Evolutionary conservation across 2,329 filamentous ascomycete species (phyloP).

Genomic region (Zymoseptoria crescenta): DNA sequence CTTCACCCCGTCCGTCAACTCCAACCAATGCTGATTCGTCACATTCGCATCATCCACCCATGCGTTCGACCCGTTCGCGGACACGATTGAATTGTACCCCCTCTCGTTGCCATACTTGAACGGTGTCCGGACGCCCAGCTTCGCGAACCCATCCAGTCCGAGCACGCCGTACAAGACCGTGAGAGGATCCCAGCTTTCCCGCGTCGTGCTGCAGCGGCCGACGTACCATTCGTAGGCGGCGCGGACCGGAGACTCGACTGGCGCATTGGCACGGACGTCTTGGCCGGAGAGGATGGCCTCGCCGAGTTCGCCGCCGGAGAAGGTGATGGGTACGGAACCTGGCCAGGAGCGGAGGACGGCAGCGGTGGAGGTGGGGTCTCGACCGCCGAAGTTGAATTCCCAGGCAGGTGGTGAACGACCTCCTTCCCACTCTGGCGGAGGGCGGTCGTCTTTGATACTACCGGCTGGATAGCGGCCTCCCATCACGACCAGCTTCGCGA

Average conservation of each 20-base stretch:
- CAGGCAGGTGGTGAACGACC: slow-evolving; percentile 38
- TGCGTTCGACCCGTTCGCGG: slow-evolving; percentile 7
- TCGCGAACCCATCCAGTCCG: slow-evolving; percentile 1
- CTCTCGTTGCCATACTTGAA: slow-evolving; percentile 9
- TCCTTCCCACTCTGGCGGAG: too few relatives aligned
- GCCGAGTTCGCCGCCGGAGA: slow-evolving; percentile 41
- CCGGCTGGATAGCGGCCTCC: slow-evolving; percentile 32
- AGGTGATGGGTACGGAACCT: slow-evolving; percentile 31
- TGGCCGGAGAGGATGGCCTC: slow-evolving; percentile 35
- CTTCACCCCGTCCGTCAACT: slow-evolving; percentile 9
- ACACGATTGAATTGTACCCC: slow-evolving; percentile 10
- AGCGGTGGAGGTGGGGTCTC: slow-evolving; percentile 32
- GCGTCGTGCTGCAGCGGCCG: slow-evolving; percentile 5
- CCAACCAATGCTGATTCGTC: slow-evolving; percentile 15
- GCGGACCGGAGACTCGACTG: slow-evolving; percentile 7
- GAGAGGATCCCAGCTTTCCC: slow-evolving; percentile 12
- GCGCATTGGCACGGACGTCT: slow-evolving; percentile 19
- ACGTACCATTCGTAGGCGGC: slow-evolving; percentile 15
- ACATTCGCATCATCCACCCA: slow-evolving; percentile 17
- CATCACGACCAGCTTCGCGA: slow-evolving; percentile 46
- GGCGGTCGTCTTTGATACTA: too few relatives aligned
- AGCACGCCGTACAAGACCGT: slow-evolving; percentile 10
- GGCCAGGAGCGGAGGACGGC: slow-evolving; percentile 44
- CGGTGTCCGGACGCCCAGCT: not conserved
- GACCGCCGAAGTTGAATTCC: slow-evolving; percentile 45